A percentile compares a stretch with the other conserved stretches of the same genome.
phyloP scores from a whole-genome alignment of 2,329 filamentous ascomycete species.

The Colletotrichum noveboracense region DNA sequence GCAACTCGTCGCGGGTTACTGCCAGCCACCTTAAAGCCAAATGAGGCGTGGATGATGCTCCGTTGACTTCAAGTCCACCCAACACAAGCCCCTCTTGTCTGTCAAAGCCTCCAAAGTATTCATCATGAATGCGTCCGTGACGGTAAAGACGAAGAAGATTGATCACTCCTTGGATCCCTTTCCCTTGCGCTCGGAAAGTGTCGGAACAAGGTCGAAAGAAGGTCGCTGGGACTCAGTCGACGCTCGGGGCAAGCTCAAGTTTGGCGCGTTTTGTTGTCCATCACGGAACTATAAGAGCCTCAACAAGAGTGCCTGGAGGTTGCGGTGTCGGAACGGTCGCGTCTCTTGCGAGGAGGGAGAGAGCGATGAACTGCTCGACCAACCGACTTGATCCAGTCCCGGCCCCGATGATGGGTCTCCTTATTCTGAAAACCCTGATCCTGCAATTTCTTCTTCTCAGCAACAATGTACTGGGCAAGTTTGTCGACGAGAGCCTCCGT shows the following conservation, averaged over 20 bases:
- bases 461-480: neutral
- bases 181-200: neutral
- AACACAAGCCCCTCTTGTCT: rapidly evolving
- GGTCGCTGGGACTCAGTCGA: neutral
- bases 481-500: neutral
- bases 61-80: neutral
- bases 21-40: neutral
- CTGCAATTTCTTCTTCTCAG: neutral
- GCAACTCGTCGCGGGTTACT: rapidly evolving
- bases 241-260: rapidly evolving
- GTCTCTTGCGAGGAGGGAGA: neutral
- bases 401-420: neutral
- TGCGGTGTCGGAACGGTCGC: neutral
- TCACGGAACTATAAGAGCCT: rapidly evolving
- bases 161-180: neutral
- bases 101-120: neutral
- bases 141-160: neutral
- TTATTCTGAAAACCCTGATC: neutral
- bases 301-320: rapidly evolving
- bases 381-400: neutral
- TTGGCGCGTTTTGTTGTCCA: neutral
- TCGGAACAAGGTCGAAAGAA: neutral
- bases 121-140: neutral
- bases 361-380: neutral
- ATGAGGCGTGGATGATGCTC: rapidly evolving